A percentile compares a stretch with the other conserved stretches of the same genome.
Evolutionary conservation across 169 alveolate genomes (phyloP).

Genomic region (Eimeria necatrix): DNA sequence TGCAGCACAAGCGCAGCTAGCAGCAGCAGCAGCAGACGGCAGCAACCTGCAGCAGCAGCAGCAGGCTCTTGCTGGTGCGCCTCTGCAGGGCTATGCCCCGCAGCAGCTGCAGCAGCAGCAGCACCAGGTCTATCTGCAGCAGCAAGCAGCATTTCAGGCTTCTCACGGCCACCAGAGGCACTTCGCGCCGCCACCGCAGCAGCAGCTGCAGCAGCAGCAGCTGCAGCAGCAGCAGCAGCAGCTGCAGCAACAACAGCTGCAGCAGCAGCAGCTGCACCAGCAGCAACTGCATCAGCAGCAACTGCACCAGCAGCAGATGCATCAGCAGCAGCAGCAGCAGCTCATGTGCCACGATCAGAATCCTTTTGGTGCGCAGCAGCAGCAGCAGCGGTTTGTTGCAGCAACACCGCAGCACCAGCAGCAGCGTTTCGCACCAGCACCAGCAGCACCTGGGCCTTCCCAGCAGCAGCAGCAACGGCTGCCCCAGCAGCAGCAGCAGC

Average conservation of each 20-base stretch:
- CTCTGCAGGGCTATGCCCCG: background rate
- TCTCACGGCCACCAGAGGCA: slow-evolving; percentile 1
- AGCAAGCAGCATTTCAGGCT: slow-evolving; percentile 26
- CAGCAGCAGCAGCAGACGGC: slow-evolving; percentile 51
- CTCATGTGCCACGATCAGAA: slow-evolving; percentile 32
- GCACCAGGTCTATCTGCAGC: background rate
- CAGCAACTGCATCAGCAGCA: slow-evolving; percentile 17
- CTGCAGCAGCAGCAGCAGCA: slow-evolving; percentile 49
- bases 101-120: slow-evolving; percentile 17
- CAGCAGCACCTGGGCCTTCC: background rate
- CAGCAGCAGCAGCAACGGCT: slow-evolving; percentile 54
- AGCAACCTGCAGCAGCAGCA: slow-evolving; percentile 56
- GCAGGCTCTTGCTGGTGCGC: background rate
- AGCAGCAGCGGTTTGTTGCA: slow-evolving; percentile 61
- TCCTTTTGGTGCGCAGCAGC: slow-evolving; percentile 34
- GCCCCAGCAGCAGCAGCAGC: slow-evolving; percentile 18
- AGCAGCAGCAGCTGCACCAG: slow-evolving; percentile 15
- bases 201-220: slow-evolving; percentile 33
- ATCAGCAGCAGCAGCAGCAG: slow-evolving; percentile 59
- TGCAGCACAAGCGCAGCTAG: slow-evolving; percentile 11
- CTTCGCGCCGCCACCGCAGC: slow-evolving; percentile 33
- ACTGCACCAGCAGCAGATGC: slow-evolving; percentile 8
- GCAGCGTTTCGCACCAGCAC: slow-evolving; percentile 22
- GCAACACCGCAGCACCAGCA: slow-evolving; percentile 32
- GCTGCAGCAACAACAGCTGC: slow-evolving; percentile 6